phyloP scores from a whole-genome alignment of 163 green algal species.

The Scenedesmus sp. region DNA sequence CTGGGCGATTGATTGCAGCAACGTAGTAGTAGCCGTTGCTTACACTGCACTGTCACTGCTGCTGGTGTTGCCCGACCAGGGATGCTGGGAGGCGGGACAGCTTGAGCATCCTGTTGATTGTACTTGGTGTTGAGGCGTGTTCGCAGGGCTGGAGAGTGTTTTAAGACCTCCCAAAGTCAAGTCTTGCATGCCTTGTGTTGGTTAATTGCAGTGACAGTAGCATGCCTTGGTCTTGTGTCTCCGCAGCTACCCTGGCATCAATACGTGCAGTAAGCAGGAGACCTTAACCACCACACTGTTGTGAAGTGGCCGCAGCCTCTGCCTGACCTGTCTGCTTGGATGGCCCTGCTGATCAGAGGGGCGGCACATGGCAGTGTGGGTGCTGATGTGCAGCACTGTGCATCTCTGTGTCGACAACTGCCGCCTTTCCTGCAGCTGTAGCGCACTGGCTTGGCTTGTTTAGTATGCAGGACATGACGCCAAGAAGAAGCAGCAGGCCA shows the following conservation, averaged over 20 bases:
- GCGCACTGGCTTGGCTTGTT: background rate
- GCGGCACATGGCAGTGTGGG: background rate
- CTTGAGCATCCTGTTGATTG: background rate
- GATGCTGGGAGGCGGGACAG: background rate
- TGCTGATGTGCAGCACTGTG: background rate
- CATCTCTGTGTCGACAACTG: background rate
- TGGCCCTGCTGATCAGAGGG: background rate
- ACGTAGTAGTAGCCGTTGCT: background rate
- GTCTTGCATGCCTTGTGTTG: background rate
- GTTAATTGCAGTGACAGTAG: background rate
- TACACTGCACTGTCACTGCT: background rate
- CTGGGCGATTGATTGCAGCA: background rate
- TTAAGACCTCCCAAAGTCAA: background rate
- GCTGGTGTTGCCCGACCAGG: background rate
- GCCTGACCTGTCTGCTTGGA: background rate
- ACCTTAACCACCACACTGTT: background rate
- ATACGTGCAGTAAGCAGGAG: background rate
- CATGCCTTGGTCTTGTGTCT: background rate
- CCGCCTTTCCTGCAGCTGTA: background rate
- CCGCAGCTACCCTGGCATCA: background rate
- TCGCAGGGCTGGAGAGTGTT: background rate
- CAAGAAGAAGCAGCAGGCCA: background rate
- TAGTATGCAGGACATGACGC: background rate
- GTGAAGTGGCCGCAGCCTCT: background rate
- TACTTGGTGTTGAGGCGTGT: background rate